Evolutionary conservation across 345 rosid species (phyloP), one percentile per base, ranked within the genome.

Genomic region (Camelina hispida): DNA sequence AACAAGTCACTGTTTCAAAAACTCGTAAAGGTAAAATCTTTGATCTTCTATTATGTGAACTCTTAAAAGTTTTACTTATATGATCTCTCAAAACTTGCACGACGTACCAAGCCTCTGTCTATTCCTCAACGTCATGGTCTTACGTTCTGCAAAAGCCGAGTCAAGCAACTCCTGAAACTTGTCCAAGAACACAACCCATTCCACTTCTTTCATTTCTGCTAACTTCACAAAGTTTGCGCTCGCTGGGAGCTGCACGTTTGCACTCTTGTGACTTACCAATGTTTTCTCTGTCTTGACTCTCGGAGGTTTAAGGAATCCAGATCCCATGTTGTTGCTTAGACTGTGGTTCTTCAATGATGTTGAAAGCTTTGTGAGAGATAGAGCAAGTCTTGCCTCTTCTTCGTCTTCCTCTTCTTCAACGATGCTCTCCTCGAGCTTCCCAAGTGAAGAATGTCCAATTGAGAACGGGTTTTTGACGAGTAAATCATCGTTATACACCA

Each of bases 61-160:
- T 69, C 64, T 51, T 2, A 12, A 2, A 18, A 57, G 48, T 1
- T 16, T 47, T 42, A 50, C 55, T 46, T 23, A 32, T 3, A 52
- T 37, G 60, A 43, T 43, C 12, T 22, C 28, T 87, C 83, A 87
- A 84, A 87, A 87, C 87, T 83, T 83, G 85, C 92, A 87, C 6
- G 92, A 86, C 4, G 88, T 87, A 23, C 92, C 89, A 48, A 87
- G 84, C 81, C 88, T 80, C 81, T 76, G 92, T 51, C 84, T 83
- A 73, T 78, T 83, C 71, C 85, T 80, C 20, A 77, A 20, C 25
- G 86, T 80, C 50, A 66, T 59, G 1, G 78, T 75, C 68, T 78
- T 78, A 12, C 87, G 82, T 35, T 80, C 69, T 8, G 64, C 75
- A 50, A 86, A 83, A 46, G 85, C 87, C 7, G 86, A 87, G 48